Conservation (phyloP, 2,329 filamentous ascomycete genomes). For the Alternaria arborescens region DNA sequence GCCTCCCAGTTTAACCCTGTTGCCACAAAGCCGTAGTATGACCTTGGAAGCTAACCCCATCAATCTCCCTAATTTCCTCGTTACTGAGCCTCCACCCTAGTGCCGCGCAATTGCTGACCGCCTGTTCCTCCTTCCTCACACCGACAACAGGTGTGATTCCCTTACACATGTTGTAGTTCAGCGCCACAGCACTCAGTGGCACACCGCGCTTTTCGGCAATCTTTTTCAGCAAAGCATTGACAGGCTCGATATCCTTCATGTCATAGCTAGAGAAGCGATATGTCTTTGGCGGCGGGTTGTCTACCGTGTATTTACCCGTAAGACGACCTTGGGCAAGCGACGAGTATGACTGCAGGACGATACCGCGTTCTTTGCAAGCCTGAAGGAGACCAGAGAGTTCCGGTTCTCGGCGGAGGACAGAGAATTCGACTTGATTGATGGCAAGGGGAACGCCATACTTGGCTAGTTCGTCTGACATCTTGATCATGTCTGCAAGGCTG, state of each 20-base stretch:
- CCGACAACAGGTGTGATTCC: slow-evolving; percentile 56
- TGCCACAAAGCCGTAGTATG: slow-evolving; percentile 54
- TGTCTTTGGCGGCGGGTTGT: slow-evolving; percentile 50
- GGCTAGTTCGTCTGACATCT: slow-evolving; percentile 2
- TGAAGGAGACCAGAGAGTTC: slow-evolving; percentile 53
- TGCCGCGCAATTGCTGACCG: slow-evolving; percentile 51
- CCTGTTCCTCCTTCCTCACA: slow-evolving; percentile 54
- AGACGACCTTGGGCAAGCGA: slow-evolving; percentile 52
- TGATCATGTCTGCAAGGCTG: slow-evolving; percentile 2
- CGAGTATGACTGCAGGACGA: slow-evolving; percentile 56
- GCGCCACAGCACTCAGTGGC: slow-evolving; percentile 50
- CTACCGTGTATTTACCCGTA: slow-evolving; percentile 41
- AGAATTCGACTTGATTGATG: slow-evolving; percentile 58
- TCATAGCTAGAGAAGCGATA: slow-evolving; percentile 55
- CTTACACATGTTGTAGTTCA: slow-evolving; percentile 58
- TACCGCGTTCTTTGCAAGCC: slow-evolving; percentile 46
- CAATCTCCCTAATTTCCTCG: slow-evolving; percentile 55
- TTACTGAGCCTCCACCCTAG: slow-evolving; percentile 54
- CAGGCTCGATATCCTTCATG: slow-evolving; percentile 55
- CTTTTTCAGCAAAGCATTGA: slow-evolving; percentile 46
- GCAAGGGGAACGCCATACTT: slow-evolving; percentile 48
- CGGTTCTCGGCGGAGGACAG: slow-evolving; percentile 53
- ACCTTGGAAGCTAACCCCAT: slow-evolving; percentile 35
- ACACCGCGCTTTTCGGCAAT: slow-evolving; percentile 50
- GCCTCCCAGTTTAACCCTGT: slow-evolving; percentile 46